Evolutionary conservation across 495 filamentous ascomycete species (phyloP).

Genomic region (Antarctomyces pellizariae): DNA sequence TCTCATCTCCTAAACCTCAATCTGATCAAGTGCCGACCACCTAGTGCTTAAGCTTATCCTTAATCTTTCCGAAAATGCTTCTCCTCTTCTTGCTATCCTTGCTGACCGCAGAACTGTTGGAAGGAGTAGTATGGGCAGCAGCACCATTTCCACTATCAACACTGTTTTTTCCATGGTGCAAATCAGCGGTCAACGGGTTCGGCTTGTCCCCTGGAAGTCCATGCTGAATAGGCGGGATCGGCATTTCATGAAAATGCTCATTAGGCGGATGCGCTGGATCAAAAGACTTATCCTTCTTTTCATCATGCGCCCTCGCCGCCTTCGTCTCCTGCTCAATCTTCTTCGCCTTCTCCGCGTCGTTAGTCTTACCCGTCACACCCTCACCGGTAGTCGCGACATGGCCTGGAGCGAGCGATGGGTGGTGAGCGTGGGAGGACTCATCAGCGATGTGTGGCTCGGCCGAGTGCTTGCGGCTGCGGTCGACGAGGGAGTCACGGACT

Average conservation of each 20-base stretch:
- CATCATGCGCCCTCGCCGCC: slow-evolving; percentile 9
- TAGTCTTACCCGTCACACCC: slow-evolving; percentile 8
- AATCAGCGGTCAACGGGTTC: slow-evolving; percentile 15
- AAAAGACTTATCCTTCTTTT: slow-evolving; percentile 5
- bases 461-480: slow-evolving; percentile 9
- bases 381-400: slow-evolving; percentile 6
- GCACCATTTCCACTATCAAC: too few relatives aligned
- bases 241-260: too few relatives aligned
- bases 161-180: slow-evolving; percentile 13
- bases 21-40: too few relatives aligned
- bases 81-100: slow-evolving; percentile 37
- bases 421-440: slow-evolving; percentile 5
- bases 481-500: background rate
- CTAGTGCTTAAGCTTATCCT: slow-evolving; percentile 33
- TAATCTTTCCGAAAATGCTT: slow-evolving; percentile 32
- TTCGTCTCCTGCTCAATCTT: slow-evolving; percentile 11
- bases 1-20: too few relatives aligned
- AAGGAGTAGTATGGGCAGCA: too few relatives aligned
- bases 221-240: too few relatives aligned
- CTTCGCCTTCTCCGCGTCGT: slow-evolving; percentile 4
- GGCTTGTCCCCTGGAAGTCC: slow-evolving; percentile 8
- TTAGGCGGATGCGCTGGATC: too few relatives aligned
- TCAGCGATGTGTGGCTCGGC: slow-evolving; percentile 6
- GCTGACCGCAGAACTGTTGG: too few relatives aligned
- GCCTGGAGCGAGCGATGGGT: slow-evolving; percentile 7